A percentile compares a stretch with the other conserved stretches of the same genome.
These are phyloP conservation scores for Volvariella volvacea DNA, from an alignment of 1,284 basidiomycete genomes.

Conservation along the genomic window DNA sequence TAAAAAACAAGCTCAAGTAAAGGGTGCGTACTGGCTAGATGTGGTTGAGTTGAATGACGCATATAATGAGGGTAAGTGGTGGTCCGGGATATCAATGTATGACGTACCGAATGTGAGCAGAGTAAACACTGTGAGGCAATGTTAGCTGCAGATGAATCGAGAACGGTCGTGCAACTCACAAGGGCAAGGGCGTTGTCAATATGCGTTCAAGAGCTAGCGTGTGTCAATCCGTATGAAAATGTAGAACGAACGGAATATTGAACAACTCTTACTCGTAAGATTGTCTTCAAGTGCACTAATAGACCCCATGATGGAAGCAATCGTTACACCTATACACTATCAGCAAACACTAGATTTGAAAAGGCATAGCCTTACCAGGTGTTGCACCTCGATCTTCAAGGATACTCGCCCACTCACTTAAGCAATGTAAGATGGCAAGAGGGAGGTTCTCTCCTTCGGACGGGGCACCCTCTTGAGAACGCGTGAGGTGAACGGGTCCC, in stretches of 20 bases:
- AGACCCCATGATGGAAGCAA: conserved; percentile 44
- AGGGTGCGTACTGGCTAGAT: neutral
- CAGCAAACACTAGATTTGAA: neutral
- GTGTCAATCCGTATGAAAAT: neutral
- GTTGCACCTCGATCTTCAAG: conserved; percentile 50
- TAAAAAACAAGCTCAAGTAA: neutral
- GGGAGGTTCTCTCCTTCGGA: conserved; percentile 36
- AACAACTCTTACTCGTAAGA: conserved; percentile 33
- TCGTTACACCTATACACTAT: conserved; percentile 30
- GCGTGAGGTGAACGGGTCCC: conserved; percentile 21
- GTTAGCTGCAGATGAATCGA: neutral
- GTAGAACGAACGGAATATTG: neutral
- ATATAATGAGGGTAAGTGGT: no score
- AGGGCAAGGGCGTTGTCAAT: conserved; percentile 57
- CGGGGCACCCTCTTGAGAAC: conserved; percentile 18
- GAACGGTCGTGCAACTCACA: conserved; percentile 34
- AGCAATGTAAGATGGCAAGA: conserved; percentile 42
- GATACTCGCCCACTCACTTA: conserved; percentile 53
- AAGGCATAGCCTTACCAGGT: conserved; percentile 29
- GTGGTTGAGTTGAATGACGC: no score
- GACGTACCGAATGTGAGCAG: conserved; percentile 46
- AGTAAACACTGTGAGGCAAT: conserved; percentile 38
- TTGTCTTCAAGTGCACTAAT: conserved; percentile 48
- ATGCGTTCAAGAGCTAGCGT: conserved; percentile 46
- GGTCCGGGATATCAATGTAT: no score